A percentile compares a stretch with the other conserved stretches of the same genome.
phyloP scores from a whole-genome alignment of 148 eudicot genomes.

The Dysphania ambrosioides region DNA sequence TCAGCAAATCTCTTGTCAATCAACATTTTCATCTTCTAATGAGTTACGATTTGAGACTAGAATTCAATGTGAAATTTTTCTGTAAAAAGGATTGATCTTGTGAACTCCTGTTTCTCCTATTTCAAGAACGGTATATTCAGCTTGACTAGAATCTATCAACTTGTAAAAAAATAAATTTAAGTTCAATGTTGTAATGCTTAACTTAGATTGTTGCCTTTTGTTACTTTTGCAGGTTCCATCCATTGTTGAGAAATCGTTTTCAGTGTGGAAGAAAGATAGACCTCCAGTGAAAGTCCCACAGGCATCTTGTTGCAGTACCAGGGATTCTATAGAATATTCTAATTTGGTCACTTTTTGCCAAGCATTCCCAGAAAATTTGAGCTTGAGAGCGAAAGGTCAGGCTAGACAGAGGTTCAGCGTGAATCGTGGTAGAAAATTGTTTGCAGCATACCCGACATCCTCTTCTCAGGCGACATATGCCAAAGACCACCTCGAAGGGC shows the following conservation, averaged over 20 bases:
- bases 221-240: slow-evolving; percentile 50
- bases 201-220: not conserved
- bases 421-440: slow-evolving; percentile 26
- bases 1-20: not conserved
- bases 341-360: slow-evolving; percentile 35
- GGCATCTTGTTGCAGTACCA: slow-evolving; percentile 12
- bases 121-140: not conserved
- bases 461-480: slow-evolving; percentile 11
- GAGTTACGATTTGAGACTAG: not conserved
- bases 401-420: slow-evolving; percentile 16
- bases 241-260: slow-evolving; percentile 44
- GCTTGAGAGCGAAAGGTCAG: slow-evolving; percentile 34
- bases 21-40: not conserved
- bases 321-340: slow-evolving; percentile 9
- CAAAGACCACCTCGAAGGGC: slow-evolving; percentile 16
- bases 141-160: not conserved
- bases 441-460: slow-evolving; percentile 14
- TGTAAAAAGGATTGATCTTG: not conserved
- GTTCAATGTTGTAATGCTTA: not conserved
- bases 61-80: not conserved
- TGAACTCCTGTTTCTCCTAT: not conserved
- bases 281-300: slow-evolving; percentile 20
- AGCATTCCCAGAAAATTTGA: slow-evolving; percentile 23
- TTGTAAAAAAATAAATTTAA: not conserved
- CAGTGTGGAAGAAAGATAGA: slow-evolving; percentile 42